phyloP scores from a whole-genome alignment of 1,139 yeast genomes.

The Wickerhamiella infanticola region DNA sequence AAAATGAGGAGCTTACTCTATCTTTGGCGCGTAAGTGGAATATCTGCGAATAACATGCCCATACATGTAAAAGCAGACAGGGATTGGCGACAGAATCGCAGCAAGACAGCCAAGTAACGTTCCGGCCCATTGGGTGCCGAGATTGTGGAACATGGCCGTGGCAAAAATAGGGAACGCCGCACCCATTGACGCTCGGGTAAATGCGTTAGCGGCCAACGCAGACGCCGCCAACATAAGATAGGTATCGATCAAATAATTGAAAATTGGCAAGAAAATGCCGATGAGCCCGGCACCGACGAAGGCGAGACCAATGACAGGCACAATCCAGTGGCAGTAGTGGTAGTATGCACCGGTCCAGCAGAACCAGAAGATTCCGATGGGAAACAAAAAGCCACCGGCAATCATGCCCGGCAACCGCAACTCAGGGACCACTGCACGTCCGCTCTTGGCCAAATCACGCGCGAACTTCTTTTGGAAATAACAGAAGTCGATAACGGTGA shows the following conservation, averaged over 20 bases:
- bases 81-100: slow-evolving; percentile 51
- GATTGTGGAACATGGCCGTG: slow-evolving; percentile 51
- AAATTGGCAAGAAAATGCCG: slow-evolving; percentile 58
- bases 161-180: slow-evolving; percentile 72
- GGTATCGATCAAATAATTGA: slow-evolving; percentile 69
- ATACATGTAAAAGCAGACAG: slow-evolving; percentile 41
- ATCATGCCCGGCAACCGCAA: slow-evolving; percentile 63
- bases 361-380: slow-evolving; percentile 70
- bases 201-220: slow-evolving; percentile 77
- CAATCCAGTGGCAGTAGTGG: slow-evolving; percentile 22
- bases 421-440: slow-evolving; percentile 50
- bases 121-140: slow-evolving; percentile 78
- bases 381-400: slow-evolving; percentile 49
- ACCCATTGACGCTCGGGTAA: slow-evolving; percentile 60
- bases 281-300: slow-evolving; percentile 63
- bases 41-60: slow-evolving; percentile 10
- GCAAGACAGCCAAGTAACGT: slow-evolving; percentile 54
- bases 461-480: slow-evolving; percentile 18
- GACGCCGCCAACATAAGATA: slow-evolving; percentile 71
- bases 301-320: slow-evolving; percentile 53
- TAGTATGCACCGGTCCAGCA: slow-evolving; percentile 74
- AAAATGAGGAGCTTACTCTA: background rate
- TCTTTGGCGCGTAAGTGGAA: slow-evolving; percentile 9
- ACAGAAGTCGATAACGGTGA: slow-evolving; percentile 22
- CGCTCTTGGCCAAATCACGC: slow-evolving; percentile 20